A percentile compares a stretch with the other conserved stretches of the same genome.
Evolutionary conservation across 768 basidiomycete species (phyloP).

Genomic region (Mycena floridula): DNA sequence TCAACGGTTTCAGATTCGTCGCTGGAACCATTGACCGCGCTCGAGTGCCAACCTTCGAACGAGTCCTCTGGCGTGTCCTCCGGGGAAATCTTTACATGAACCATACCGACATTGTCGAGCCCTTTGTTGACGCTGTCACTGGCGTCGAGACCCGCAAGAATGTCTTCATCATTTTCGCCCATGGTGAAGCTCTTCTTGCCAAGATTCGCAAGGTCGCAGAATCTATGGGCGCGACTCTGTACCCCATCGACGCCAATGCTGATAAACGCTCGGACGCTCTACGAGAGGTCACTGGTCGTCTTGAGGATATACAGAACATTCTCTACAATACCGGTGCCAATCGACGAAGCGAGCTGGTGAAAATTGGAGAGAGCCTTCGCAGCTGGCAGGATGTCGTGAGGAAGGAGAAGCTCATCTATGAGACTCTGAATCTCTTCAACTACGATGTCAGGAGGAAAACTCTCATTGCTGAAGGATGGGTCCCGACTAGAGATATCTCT

Average conservation of each 20-base stretch:
- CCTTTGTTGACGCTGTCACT: conserved; percentile 83
- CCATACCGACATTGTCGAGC: conserved; percentile 89
- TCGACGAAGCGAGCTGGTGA: conserved; percentile 76
- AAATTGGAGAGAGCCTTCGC: conserved; percentile 76
- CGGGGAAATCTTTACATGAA: conserved; percentile 99
- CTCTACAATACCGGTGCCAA: conserved; percentile 85
- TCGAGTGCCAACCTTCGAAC: conserved; percentile 90
- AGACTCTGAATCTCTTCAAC: conserved; percentile 92
- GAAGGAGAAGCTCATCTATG: conserved; percentile 95
- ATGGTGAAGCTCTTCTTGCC: conserved; percentile 84
- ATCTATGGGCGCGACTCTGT: conserved; percentile 97
- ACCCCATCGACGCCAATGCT: conserved; percentile 91
- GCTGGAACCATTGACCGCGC: conserved; percentile 94
- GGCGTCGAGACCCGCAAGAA: conserved; percentile 89
- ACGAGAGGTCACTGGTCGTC: conserved; percentile 77
- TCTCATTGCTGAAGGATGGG: conserved; percentile 96
- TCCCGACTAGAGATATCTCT: conserved; percentile 86
- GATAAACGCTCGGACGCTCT: conserved; percentile 90
- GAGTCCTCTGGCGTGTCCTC: conserved; percentile 95
- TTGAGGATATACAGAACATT: conserved; percentile 88
- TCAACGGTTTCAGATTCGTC: conserved; percentile 60
- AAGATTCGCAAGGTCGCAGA: conserved; percentile 99
- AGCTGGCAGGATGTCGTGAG: conserved; percentile 92
- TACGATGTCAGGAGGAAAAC: conserved; percentile 94
- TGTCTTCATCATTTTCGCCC: conserved; percentile 99